Conservation (phyloP, 257 asterid genomes). For the Fraxinus excelsior region DNA sequence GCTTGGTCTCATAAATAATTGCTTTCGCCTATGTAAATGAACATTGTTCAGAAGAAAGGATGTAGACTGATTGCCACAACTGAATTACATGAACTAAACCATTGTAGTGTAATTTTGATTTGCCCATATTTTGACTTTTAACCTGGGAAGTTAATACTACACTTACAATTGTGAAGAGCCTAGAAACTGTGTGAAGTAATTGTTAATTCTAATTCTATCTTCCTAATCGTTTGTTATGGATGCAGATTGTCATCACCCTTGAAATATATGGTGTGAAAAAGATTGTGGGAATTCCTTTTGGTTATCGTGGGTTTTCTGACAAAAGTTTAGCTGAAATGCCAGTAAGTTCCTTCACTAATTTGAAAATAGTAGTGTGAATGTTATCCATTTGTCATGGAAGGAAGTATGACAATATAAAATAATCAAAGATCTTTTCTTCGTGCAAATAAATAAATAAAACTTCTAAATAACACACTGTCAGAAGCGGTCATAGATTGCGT, state of each 20-base stretch:
- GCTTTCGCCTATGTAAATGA: background rate
- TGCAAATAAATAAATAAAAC: background rate
- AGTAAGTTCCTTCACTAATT: slow-evolving; percentile 45
- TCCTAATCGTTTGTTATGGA: slow-evolving; percentile 25
- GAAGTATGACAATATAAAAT: background rate
- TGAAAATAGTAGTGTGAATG: slow-evolving; percentile 9
- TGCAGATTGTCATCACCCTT: slow-evolving; percentile 86
- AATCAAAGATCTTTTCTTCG: background rate
- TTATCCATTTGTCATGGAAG: background rate
- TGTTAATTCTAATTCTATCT: slow-evolving; percentile 10
- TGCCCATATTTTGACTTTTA: background rate
- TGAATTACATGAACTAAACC: slow-evolving; percentile 11
- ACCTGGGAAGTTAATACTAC: slow-evolving; percentile 8
- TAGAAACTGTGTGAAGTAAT: slow-evolving; percentile 6
- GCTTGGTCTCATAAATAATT: background rate
- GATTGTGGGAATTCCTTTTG: slow-evolving; percentile 88
- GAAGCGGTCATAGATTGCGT: background rate
- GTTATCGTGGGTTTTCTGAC: slow-evolving; percentile 92
- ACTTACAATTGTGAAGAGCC: background rate
- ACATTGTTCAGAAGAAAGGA: slow-evolving; percentile 4
- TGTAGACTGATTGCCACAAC: slow-evolving; percentile 16
- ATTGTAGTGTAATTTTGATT: background rate
- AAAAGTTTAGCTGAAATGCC: slow-evolving; percentile 62
- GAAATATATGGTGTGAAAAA: slow-evolving; percentile 86
- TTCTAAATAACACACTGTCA: background rate